Percentiles rank a stretch among this genome's conserved stretches.
Conservation (phyloP, 129 eudicot genomes). For the Centrapalus pauciflorus region DNA sequence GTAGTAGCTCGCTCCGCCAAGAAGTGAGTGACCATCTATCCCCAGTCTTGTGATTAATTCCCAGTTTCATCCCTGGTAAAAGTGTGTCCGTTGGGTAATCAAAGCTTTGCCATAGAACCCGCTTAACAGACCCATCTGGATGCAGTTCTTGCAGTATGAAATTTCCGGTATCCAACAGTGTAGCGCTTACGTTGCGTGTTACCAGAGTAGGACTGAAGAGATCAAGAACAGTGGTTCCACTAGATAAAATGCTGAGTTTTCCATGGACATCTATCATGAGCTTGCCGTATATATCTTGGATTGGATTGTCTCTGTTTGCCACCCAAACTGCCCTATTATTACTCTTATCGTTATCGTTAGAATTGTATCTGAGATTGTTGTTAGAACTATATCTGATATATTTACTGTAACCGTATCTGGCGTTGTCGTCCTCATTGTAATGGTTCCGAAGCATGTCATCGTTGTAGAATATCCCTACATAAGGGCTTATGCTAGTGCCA, state of each 20-base stretch:
- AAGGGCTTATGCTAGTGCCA: slow-evolving; percentile 9
- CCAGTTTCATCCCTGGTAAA: slow-evolving; percentile 28
- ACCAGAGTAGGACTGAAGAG: background rate
- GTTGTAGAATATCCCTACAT: slow-evolving; percentile 28
- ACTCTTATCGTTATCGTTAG: background rate
- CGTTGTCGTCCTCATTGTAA: background rate
- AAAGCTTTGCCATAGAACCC: slow-evolving; percentile 41
- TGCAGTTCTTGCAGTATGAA: slow-evolving; percentile 18
- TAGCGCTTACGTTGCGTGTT: slow-evolving; percentile 6
- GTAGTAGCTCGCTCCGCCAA: slow-evolving; percentile 28
- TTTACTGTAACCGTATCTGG: background rate
- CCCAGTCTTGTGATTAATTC: slow-evolving; percentile 15
- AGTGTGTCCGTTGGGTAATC: slow-evolving; percentile 32
- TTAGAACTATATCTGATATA: background rate
- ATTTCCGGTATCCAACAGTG: slow-evolving; percentile 36
- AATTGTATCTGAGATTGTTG: background rate
- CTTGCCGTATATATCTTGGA: background rate
- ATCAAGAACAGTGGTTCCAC: slow-evolving; percentile 4
- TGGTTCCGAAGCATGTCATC: background rate
- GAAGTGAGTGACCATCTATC: slow-evolving; percentile 15
- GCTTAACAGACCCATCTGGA: slow-evolving; percentile 21
- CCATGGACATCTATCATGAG: slow-evolving; percentile 7
- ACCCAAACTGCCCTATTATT: slow-evolving; percentile 35
- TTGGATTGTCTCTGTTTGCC: slow-evolving; percentile 38
- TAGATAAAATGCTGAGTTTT: background rate